A percentile compares a stretch with the other conserved stretches of the same genome.
These are phyloP conservation scores for Arthrocladium fulminans DNA, from an alignment of 2,329 filamentous ascomycete species.

Conservation along the genomic window DNA sequence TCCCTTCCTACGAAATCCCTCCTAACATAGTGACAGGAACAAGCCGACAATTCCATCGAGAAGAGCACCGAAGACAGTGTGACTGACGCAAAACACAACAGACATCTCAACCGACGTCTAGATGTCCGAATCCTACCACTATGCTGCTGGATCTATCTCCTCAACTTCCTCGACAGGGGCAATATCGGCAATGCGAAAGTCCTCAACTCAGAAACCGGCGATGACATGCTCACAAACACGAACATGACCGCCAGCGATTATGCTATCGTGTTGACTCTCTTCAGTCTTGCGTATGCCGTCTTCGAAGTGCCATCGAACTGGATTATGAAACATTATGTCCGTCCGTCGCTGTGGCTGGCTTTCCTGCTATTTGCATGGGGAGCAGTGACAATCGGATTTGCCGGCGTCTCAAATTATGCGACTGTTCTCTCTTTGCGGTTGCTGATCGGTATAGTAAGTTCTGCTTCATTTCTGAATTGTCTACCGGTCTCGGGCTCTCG, in stretches of 20 bases:
- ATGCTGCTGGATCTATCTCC: slow-evolving; percentile 55
- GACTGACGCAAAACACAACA: slow-evolving; percentile 11
- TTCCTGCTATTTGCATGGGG: slow-evolving; percentile 45
- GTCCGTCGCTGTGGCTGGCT: slow-evolving; percentile 35
- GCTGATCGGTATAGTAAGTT: slow-evolving; percentile 35
- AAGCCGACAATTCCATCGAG: not conserved
- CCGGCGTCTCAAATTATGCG: slow-evolving; percentile 35
- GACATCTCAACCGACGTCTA: slow-evolving; percentile 14
- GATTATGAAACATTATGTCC: slow-evolving; percentile 35
- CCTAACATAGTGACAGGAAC: slow-evolving; percentile 29
- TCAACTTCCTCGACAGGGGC: slow-evolving; percentile 59
- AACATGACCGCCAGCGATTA: slow-evolving; percentile 55
- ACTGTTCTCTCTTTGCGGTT: slow-evolving; percentile 41
- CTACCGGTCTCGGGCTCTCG: slow-evolving; percentile 38
- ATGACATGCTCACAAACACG: slow-evolving; percentile 56
- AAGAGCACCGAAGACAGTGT: not conserved
- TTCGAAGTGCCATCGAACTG: slow-evolving; percentile 45
- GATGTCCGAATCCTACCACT: slow-evolving; percentile 57
- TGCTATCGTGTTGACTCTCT: slow-evolving; percentile 43
- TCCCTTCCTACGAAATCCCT: slow-evolving; percentile 31
- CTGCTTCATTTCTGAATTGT: slow-evolving; percentile 37
- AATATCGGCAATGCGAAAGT: slow-evolving; percentile 63
- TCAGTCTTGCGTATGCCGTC: slow-evolving; percentile 41
- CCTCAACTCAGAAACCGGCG: slow-evolving; percentile 49
- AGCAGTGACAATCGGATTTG: slow-evolving; percentile 40